Conservation (phyloP, 805 yeast species). For the Zygosaccharomyces bisporus region DNA sequence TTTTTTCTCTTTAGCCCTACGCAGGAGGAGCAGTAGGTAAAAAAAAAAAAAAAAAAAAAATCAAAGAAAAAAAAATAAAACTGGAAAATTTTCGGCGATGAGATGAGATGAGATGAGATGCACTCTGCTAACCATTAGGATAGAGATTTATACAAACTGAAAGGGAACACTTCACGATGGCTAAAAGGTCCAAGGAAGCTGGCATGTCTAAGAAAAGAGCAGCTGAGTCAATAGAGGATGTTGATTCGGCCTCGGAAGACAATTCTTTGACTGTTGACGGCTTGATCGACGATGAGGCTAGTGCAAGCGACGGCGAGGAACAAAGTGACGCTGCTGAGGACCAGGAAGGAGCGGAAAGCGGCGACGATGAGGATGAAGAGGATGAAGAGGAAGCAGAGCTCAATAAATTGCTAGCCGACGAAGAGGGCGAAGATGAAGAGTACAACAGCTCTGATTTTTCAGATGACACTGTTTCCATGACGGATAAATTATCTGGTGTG, state of each 20-base stretch:
- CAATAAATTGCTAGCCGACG: constrained; percentile 55
- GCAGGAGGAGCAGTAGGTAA: neutral
- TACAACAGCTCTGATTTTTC: constrained; percentile 31
- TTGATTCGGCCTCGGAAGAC: constrained; percentile 16
- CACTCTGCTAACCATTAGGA: neutral
- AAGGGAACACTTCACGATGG: constrained; percentile 4
- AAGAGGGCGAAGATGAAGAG: constrained; percentile 38
- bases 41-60: too few species aligned
- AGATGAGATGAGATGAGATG: constrained; percentile 22
- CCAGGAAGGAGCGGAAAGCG: too few species aligned
- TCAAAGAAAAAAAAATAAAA: constrained; percentile 1
- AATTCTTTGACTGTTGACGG: constrained; percentile 22
- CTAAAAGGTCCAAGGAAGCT: constrained; percentile 8
- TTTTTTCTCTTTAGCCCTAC: neutral
- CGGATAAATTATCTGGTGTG: constrained; percentile 53
- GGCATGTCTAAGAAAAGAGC: constrained; percentile 23
- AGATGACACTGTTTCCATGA: constrained; percentile 47
- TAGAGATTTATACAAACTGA: neutral
- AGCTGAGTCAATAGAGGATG: constrained; percentile 37
- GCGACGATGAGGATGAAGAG: constrained; percentile 26
- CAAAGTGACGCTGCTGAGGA: constrained; percentile 17
- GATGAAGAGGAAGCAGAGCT: constrained; percentile 61
- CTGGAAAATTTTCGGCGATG: constrained; percentile 20
- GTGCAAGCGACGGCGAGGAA: constrained; percentile 19
- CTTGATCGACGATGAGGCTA: constrained; percentile 27